These are phyloP conservation scores for Dictyostelium capitatum DNA, from an alignment of 78 protist species.

Conservation along the genomic window DNA sequence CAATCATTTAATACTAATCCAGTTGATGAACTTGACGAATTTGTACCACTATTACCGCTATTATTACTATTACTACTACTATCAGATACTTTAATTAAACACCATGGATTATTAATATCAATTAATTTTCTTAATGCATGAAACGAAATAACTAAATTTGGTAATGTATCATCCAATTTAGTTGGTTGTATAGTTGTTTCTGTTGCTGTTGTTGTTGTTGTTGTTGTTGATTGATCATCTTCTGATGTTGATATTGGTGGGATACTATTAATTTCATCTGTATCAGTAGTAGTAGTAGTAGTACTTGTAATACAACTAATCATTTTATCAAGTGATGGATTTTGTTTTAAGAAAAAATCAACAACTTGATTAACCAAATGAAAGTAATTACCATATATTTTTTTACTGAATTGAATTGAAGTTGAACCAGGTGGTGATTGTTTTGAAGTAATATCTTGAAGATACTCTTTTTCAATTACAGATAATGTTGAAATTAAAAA, in stretches of 20 bases:
- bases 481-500: not conserved
- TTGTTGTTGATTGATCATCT: too few species aligned
- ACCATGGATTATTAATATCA: too few species aligned
- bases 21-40: too few species aligned
- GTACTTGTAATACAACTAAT: not conserved
- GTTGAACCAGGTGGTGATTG: not conserved
- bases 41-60: too few species aligned
- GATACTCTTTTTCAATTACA: not conserved
- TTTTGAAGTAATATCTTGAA: not conserved
- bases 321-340: not conserved
- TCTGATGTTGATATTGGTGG: too few species aligned
- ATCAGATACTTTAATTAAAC: too few species aligned
- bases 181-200: not conserved
- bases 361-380: not conserved
- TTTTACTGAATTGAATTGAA: not conserved
- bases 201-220: too few species aligned
- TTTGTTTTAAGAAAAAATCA: not conserved
- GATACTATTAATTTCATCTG: too few species aligned
- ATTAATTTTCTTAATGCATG: not conserved
- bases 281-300: not conserved
- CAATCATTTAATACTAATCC: too few species aligned
- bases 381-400: not conserved
- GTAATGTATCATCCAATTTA: not conserved
- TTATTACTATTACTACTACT: too few species aligned
- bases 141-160: not conserved